These are phyloP conservation scores for Nepenthes mirabilis DNA, from an alignment of 148 eudicot genomes.

Conservation along the genomic window DNA sequence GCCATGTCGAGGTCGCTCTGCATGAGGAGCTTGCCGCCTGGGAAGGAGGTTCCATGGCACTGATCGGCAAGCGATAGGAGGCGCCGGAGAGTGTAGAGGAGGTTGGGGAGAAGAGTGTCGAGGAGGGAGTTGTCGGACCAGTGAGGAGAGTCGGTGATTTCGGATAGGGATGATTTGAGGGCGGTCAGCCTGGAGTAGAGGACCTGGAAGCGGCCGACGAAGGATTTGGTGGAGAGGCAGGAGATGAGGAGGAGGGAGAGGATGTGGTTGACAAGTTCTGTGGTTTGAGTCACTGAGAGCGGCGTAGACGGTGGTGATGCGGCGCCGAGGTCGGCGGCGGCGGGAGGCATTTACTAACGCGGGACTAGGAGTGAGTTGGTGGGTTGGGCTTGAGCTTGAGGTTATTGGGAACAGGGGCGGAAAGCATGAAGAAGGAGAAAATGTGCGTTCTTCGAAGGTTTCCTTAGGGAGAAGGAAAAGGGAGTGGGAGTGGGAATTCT, in stretches of 20 bases:
- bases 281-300: not conserved
- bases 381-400: not conserved
- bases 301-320: not conserved
- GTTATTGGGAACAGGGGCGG: not conserved
- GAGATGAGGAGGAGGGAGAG: constrained; percentile 27
- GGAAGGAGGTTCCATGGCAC: constrained; percentile 13
- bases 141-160: constrained; percentile 28
- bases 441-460: too few relatives aligned
- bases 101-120: constrained; percentile 6
- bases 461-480: too few relatives aligned
- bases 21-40: constrained; percentile 38
- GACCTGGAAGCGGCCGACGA: constrained; percentile 36
- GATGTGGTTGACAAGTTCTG: constrained; percentile 13
- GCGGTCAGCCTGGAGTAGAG: constrained; percentile 26
- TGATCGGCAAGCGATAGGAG: constrained; percentile 18
- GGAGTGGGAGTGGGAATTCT: too few relatives aligned
- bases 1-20: constrained; percentile 71
- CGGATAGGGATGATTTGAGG: constrained; percentile 22
- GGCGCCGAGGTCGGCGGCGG: too few relatives aligned
- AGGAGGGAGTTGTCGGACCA: constrained; percentile 22
- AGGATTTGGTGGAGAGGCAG: constrained; percentile 27
- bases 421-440: not conserved
- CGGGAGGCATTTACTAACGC: too few relatives aligned
- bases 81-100: constrained; percentile 13
- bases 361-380: constrained; percentile 2